Evolutionary conservation across 805 yeast genomes (phyloP).

Genomic region (Cyberlindnera mrakii): DNA sequence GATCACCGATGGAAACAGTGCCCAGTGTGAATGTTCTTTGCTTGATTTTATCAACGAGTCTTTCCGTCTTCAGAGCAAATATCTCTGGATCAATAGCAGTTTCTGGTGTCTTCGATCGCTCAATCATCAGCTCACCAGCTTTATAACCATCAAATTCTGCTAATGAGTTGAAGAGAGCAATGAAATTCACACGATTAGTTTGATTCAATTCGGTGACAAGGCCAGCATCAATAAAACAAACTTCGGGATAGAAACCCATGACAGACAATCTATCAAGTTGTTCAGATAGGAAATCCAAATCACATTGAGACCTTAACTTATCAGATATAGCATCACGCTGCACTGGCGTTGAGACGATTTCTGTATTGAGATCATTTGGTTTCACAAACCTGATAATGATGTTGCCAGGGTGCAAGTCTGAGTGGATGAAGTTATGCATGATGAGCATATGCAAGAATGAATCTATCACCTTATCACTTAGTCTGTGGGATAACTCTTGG

Average conservation of each 20-base stretch:
- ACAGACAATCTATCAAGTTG: constrained; percentile 40
- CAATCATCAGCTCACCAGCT: constrained; percentile 95
- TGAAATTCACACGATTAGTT: constrained; percentile 72
- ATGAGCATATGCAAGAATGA: constrained; percentile 91
- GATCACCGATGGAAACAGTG: constrained; percentile 84
- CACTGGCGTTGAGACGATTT: constrained; percentile 18
- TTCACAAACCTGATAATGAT: constrained; percentile 70
- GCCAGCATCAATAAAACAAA: constrained; percentile 91
- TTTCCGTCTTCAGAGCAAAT: constrained; percentile 83
- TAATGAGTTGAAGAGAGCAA: constrained; percentile 81
- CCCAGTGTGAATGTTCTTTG: constrained; percentile 89
- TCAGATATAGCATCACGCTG: constrained; percentile 21
- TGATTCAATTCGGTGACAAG: constrained; percentile 84
- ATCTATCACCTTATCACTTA: constrained; percentile 80
- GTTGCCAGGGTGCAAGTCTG: constrained; percentile 97
- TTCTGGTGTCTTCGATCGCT: constrained; percentile 90
- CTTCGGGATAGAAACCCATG: constrained; percentile 71
- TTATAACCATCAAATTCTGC: constrained; percentile 89
- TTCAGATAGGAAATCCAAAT: constrained; percentile 37
- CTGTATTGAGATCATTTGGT: constrained; percentile 28
- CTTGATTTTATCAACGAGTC: constrained; percentile 73
- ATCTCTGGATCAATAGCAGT: constrained; percentile 80
- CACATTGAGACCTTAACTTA: constrained; percentile 13
- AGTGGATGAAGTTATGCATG: constrained; percentile 89
- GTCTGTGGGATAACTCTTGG: constrained; percentile 53